Evolutionary conservation across 2,329 filamentous ascomycete species (phyloP).

Genomic region (Gyromitra esculenta): DNA sequence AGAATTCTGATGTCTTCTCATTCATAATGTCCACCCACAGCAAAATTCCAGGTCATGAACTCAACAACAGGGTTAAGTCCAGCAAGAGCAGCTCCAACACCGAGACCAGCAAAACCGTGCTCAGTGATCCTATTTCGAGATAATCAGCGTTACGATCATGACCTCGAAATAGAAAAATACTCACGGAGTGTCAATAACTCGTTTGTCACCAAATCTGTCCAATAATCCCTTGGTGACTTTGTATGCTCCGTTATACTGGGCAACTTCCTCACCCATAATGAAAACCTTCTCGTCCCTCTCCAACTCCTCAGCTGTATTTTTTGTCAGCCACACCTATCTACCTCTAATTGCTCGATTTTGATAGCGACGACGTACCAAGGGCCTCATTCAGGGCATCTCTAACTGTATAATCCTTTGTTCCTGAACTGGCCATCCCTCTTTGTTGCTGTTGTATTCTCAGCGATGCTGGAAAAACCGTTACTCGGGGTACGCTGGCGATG

Average conservation of each 20-base stretch:
- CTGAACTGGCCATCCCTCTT: constrained; percentile 48
- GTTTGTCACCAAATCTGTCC: constrained; percentile 94
- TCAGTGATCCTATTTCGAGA: constrained; percentile 75
- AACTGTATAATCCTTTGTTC: constrained; percentile 70
- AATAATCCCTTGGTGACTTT: constrained; percentile 98
- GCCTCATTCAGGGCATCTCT: constrained; percentile 98
- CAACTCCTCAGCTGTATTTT: constrained; percentile 63
- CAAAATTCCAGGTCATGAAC: constrained; percentile 90
- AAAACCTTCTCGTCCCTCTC: constrained; percentile 95
- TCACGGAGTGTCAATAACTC: constrained; percentile 86
- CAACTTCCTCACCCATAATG: constrained; percentile 95
- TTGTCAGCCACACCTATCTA: constrained; percentile 33
- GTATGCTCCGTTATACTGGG: constrained; percentile 99
- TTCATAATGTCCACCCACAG: constrained; percentile 39
- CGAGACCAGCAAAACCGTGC: constrained; percentile 91
- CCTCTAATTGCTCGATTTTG: constrained; percentile 17
- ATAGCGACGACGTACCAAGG: constrained; percentile 66
- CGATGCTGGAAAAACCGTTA: constrained; percentile 38
- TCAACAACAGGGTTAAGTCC: constrained; percentile 90
- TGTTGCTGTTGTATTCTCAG: constrained; percentile 49
- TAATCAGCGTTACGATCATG: constrained; percentile 26
- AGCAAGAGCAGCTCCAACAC: constrained; percentile 91
- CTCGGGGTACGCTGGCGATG: constrained; percentile 45
- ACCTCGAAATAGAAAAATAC: constrained; percentile 5
- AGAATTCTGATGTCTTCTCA: constrained; percentile 23